Base-by-base conservation (phyloP, 2,329 filamentous ascomycete species). In the Penicillium sp. region DNA sequence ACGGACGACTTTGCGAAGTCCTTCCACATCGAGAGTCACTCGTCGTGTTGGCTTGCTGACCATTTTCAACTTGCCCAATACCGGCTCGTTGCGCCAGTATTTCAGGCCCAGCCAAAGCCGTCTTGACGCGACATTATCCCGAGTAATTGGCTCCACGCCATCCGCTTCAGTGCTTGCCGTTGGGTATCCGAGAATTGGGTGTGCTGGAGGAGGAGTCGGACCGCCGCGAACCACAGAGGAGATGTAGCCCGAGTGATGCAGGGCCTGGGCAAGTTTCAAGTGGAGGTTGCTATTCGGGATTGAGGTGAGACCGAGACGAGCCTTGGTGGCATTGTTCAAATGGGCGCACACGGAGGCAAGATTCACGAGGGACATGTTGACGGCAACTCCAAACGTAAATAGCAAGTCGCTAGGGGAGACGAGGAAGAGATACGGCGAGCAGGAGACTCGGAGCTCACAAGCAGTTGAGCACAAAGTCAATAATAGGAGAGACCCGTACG, bases 31-130 rank as follows among this genome's bases (percentile, higher is more conserved):
- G 45, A 86, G 71, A 52, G 75, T 83, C 60, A 93, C 75, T 52
- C 79, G 66, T 48, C 86, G 75, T 55, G 77, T 89, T 7, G 87
- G 84, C 64, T 82, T 90, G 56, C 77, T 83, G 43, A 94, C 71
- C 57, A 83, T 62, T 32, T 66, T 63, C 55, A 90, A 74, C 48
- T 77, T 74, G 45, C 71, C 72, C 50, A 95, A 67, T 14, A 95
- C 87, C 4, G 89, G 86, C 63, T 81, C 73, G 58, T 84, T 84
- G 51, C 88, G 80, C 77, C 78, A 85, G 75, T 95, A 95, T 70
- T 95, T 95, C 56, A 95, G 70, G 1, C 87, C 87, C 9, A 95
- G 67, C 89, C 89, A 95, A 50, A 95, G 69, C 43, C 89, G 75
- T 59, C 85, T 75, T 26, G 71, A 74, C 3, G 87, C 76, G 25